phyloP scores from a whole-genome alignment of 2,329 filamentous ascomycete species.

The Microsporum canis region DNA sequence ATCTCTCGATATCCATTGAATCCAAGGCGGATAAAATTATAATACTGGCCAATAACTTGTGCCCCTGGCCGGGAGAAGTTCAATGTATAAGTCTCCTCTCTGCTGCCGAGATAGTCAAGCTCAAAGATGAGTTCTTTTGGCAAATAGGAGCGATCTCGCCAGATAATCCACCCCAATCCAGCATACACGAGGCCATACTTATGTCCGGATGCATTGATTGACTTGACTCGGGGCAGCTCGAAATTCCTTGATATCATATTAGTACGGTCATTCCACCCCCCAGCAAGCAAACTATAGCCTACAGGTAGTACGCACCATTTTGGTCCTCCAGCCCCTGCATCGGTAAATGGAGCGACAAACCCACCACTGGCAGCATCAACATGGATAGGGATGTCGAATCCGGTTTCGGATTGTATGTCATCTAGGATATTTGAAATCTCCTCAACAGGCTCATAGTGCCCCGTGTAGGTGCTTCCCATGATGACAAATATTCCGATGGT shows the following conservation, averaged over 20 bases:
- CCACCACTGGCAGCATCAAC: conserved; percentile 35
- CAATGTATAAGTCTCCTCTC: conserved; percentile 57
- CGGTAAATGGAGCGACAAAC: conserved; percentile 34
- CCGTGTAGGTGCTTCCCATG: conserved; percentile 60
- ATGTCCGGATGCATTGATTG: conserved; percentile 49
- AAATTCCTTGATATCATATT: conserved; percentile 29
- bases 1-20: conserved; percentile 52
- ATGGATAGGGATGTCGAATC: conserved; percentile 53
- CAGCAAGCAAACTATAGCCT: neutral
- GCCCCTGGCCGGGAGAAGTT: conserved; percentile 62
- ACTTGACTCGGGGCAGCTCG: conserved; percentile 28
- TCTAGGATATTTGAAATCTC: conserved; percentile 56
- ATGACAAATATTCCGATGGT: conserved; percentile 68
- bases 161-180: conserved; percentile 60
- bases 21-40: conserved; percentile 60
- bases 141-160: conserved; percentile 53
- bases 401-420: conserved; percentile 49
- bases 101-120: conserved; percentile 60
- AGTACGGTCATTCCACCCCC: neutral
- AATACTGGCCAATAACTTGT: conserved; percentile 61
- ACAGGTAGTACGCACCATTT: conserved; percentile 41
- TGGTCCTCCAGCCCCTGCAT: conserved; percentile 32
- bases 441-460: conserved; percentile 61
- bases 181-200: conserved; percentile 49
- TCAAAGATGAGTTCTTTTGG: conserved; percentile 60